Conservation (phyloP, 2,329 filamentous ascomycete species). For the Xylogone sp. region DNA sequence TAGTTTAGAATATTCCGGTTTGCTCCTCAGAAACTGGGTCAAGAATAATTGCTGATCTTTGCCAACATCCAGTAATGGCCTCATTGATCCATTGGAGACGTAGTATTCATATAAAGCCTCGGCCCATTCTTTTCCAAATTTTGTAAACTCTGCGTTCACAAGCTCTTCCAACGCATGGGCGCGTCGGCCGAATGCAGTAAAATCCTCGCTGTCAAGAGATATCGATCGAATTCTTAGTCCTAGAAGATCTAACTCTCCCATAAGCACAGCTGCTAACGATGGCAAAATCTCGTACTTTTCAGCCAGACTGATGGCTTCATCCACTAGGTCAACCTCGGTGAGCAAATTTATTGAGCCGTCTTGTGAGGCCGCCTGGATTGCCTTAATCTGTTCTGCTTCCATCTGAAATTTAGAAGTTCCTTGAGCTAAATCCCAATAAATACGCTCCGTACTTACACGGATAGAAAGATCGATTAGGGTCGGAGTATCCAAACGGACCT, state of each 20-base stretch:
- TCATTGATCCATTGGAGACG: conserved; percentile 62
- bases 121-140: conserved; percentile 47
- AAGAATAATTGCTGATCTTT: conserved; percentile 66
- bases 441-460: conserved; percentile 54
- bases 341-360: conserved; percentile 43
- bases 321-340: conserved; percentile 47
- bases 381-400: conserved; percentile 43
- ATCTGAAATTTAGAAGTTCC: conserved; percentile 42
- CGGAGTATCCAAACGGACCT: conserved; percentile 47
- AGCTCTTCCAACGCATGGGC: conserved; percentile 19
- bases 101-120: conserved; percentile 78
- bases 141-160: conserved; percentile 40
- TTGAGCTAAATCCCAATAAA: conserved; percentile 53
- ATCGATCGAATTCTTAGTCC: conserved; percentile 2
- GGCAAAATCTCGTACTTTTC: conserved; percentile 60
- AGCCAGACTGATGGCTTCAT: conserved; percentile 55
- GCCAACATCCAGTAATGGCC: conserved; percentile 67
- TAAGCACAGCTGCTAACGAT: conserved; percentile 50
- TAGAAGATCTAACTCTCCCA: conserved; percentile 15
- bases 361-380: conserved; percentile 36
- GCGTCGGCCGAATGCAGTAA: conserved; percentile 4
- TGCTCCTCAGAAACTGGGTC: conserved; percentile 73
- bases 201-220: neutral
- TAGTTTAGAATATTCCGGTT: conserved; percentile 69
- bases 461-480: conserved; percentile 55